Evolutionary conservation across 441 rosid genomes (phyloP).

Genomic region (Pelargonium cotyledonis): DNA sequence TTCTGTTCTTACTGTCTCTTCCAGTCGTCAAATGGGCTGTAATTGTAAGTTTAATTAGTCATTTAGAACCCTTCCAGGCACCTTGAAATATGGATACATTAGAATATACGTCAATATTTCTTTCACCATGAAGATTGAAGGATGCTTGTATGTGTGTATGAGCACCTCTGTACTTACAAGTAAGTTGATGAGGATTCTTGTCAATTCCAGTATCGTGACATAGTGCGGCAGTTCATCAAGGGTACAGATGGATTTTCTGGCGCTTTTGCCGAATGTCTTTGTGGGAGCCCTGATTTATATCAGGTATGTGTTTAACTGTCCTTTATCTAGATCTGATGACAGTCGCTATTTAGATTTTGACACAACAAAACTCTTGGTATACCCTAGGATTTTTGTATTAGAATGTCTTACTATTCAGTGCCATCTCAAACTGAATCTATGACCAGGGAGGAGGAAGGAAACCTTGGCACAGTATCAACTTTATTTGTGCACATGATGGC

Average conservation of each 20-base stretch:
- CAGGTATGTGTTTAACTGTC: conserved; percentile 41
- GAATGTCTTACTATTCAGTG: not conserved
- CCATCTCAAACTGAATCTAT: conserved; percentile 18
- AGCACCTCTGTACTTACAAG: not conserved
- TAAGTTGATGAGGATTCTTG: conserved; percentile 20
- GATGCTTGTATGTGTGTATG: not conserved
- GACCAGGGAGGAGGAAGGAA: conserved; percentile 84
- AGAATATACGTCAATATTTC: not conserved
- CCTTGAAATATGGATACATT: not conserved
- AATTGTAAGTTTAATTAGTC: not conserved
- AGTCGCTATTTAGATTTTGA: not conserved
- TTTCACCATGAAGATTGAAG: not conserved
- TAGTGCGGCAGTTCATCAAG: conserved; percentile 82
- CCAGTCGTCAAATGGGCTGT: not conserved
- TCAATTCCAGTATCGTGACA: conserved; percentile 69
- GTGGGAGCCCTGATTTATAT: conserved; percentile 89
- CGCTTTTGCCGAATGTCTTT: conserved; percentile 87
- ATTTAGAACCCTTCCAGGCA: not conserved
- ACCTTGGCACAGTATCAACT: conserved; percentile 92
- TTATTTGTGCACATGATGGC: conserved; percentile 91
- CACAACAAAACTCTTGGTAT: not conserved
- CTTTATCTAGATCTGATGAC: not conserved
- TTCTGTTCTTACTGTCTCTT: not conserved
- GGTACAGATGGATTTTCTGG: conserved; percentile 91
- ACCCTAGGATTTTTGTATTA: not conserved